Evolutionary conservation across 192 early-diverging fungal genomes (phyloP), one percentile per base, ranked within the genome.

Genomic region (Mortierella alpina): DNA sequence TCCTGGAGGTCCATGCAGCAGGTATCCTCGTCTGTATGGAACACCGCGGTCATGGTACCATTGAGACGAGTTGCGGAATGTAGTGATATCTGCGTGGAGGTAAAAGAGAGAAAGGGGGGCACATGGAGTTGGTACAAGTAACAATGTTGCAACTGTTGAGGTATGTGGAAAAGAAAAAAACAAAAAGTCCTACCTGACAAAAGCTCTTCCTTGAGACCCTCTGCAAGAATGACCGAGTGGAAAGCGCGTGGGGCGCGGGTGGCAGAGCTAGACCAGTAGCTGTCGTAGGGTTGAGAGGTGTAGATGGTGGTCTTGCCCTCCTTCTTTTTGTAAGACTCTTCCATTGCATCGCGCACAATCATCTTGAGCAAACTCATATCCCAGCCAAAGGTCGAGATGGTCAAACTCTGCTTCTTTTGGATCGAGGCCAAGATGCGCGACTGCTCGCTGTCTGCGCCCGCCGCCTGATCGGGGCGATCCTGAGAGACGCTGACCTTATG

Each of bases 1-100:
- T 49, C 87, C 87, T 18, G 87, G 87, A 46, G 85, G 85, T 51
- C 87, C 87, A 68, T 87, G 70, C n/a, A 88, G 75, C 20, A 88
- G 76, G 59, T 86, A 84, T 10, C 87, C 86, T 13, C 87, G 84
- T 22, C 87, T 81, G 63, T 88, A 87, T 59, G 87, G 86, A 41
- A 88, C 83, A 51, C 87, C 87, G 13, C 82, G 75, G 13, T 84
- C 65, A 55, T 82, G 72, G 64, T 87, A 88, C 86, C 86, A 88
- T 39, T 72, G 55, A 20, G 85, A 70, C 12, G 79, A 73, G 49
- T 63, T 72, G 46, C 82, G 75, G 69, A 88, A 88, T 1, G 70
- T 73, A 31, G 74, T 72, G 23, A 86, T 85, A 56, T 88, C 87
- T 74, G 63, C 59, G 8, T n/a, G 62, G n/a, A 15, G 23, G 15